These are phyloP conservation scores for Scedosporium aurantiacum DNA, from an alignment of 2,329 filamentous ascomycete species.

Conservation along the genomic window DNA sequence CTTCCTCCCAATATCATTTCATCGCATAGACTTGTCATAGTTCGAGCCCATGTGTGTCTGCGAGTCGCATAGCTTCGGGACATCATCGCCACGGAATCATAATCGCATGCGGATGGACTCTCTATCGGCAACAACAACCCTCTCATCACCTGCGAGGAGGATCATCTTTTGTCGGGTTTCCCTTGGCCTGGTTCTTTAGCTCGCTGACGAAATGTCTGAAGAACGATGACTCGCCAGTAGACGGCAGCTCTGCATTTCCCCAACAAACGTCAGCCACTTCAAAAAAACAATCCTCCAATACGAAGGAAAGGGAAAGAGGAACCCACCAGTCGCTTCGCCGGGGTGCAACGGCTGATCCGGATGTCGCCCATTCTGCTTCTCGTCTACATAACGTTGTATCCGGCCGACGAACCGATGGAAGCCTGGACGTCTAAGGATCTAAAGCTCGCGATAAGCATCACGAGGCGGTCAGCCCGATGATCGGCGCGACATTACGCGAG, in stretches of 20 bases:
- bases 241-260: conserved; percentile 12
- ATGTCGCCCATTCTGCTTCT: conserved; percentile 35
- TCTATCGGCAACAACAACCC: too few species aligned
- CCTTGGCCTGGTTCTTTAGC: conserved; percentile 36
- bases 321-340: conserved; percentile 39
- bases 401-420: conserved; percentile 42
- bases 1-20: too few species aligned
- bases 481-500: neutral
- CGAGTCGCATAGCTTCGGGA: too few species aligned
- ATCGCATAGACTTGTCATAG: too few species aligned
- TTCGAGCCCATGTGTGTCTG: too few species aligned
- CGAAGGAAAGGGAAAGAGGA: neutral
- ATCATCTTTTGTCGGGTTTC: conserved; percentile 21
- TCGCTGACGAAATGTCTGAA: conserved; percentile 38
- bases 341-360: conserved; percentile 38
- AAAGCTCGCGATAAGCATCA: neutral
- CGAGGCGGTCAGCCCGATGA: neutral
- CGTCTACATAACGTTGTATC: conserved; percentile 40
- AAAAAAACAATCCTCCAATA: neutral
- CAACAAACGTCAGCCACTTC: conserved; percentile 19
- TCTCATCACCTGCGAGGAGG: neutral
- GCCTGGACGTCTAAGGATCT: conserved; percentile 38
- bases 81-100: too few species aligned
- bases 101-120: too few species aligned
- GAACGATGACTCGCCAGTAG: conserved; percentile 25